A percentile compares a stretch with the other conserved stretches of the same genome.
Evolutionary conservation across 768 basidiomycete species (phyloP).

Genomic region (Mycena chlorophos): DNA sequence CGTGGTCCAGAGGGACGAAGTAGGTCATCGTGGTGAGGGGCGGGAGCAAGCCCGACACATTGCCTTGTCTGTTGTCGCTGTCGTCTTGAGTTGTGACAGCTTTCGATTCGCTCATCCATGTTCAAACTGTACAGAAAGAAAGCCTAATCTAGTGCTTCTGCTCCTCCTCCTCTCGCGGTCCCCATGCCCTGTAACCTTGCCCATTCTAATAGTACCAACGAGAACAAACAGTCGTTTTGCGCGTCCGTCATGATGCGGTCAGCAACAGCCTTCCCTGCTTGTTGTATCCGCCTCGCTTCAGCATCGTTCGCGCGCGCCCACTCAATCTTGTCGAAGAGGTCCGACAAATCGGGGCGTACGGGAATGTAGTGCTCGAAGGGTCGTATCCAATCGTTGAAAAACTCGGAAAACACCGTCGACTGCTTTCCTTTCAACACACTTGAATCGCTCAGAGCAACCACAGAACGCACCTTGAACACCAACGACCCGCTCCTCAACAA

Average conservation of each 20-base stretch:
- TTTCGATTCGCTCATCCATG: neutral
- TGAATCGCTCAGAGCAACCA: neutral
- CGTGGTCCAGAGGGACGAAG: slow-evolving; percentile 58
- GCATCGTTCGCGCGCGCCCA: neutral
- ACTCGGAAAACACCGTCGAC: slow-evolving; percentile 1
- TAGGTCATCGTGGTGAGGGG: slow-evolving; percentile 52
- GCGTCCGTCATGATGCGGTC: neutral
- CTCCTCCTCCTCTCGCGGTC: neutral
- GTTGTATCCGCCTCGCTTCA: neutral
- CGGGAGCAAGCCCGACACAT: slow-evolving; percentile 7
- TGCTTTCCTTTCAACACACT: too few species aligned
- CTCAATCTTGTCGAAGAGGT: slow-evolving; percentile 1
- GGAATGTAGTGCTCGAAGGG: slow-evolving; percentile 2
- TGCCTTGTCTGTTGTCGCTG: slow-evolving; percentile 1
- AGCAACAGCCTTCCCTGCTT: neutral
- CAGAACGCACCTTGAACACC: neutral
- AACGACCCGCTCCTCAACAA: neutral
- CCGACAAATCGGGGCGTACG: slow-evolving; percentile 1
- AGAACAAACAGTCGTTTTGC: slow-evolving; percentile 1
- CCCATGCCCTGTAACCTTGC: neutral
- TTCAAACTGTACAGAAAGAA: neutral
- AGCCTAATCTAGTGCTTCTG: neutral
- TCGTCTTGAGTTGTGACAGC: too few species aligned
- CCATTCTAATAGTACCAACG: slow-evolving; percentile 1
- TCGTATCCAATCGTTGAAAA: slow-evolving; percentile 1